A percentile compares a stretch with the other conserved stretches of the same genome.
Conservation (phyloP, 2,329 filamentous ascomycete species). For the Botrytis fragariae region DNA sequence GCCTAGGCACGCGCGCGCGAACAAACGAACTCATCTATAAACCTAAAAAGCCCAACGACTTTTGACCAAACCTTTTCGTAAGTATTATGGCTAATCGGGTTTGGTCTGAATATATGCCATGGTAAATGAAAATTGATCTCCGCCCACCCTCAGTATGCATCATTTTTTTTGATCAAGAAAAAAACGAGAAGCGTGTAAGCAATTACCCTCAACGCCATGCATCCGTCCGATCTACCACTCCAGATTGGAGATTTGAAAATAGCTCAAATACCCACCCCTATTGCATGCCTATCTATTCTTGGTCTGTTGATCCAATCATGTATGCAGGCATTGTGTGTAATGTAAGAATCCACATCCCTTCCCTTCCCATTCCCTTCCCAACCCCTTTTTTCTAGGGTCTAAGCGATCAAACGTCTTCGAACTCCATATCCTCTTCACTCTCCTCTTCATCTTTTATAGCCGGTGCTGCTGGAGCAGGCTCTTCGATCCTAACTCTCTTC, state of each 20-base stretch:
- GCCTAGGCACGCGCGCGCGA: neutral
- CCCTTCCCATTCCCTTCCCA: neutral
- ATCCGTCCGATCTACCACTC: neutral
- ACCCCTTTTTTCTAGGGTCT: neutral
- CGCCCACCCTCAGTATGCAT: neutral
- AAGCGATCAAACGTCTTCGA: slow-evolving; percentile 51
- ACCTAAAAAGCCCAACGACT: neutral
- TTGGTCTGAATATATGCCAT: neutral
- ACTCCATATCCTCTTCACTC: slow-evolving; percentile 55
- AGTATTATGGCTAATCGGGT: neutral
- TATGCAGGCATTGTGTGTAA: slow-evolving; percentile 11
- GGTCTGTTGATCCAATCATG: neutral
- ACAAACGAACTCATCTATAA: neutral
- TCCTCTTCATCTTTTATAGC: slow-evolving; percentile 45
- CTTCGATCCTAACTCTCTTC: slow-evolving; percentile 63
- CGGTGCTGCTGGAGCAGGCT: slow-evolving; percentile 32
- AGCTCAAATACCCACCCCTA: neutral
- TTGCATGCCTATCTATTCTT: neutral
- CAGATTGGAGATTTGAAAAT: neutral
- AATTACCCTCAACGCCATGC: slow-evolving; percentile 14
- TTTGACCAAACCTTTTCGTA: neutral
- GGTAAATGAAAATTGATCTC: neutral
- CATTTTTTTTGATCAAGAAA: neutral
- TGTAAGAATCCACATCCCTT: neutral
- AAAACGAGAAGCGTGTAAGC: neutral